Conservation (phyloP, 2,329 filamentous ascomycete species). For the Albophoma yamanashiensis region DNA sequence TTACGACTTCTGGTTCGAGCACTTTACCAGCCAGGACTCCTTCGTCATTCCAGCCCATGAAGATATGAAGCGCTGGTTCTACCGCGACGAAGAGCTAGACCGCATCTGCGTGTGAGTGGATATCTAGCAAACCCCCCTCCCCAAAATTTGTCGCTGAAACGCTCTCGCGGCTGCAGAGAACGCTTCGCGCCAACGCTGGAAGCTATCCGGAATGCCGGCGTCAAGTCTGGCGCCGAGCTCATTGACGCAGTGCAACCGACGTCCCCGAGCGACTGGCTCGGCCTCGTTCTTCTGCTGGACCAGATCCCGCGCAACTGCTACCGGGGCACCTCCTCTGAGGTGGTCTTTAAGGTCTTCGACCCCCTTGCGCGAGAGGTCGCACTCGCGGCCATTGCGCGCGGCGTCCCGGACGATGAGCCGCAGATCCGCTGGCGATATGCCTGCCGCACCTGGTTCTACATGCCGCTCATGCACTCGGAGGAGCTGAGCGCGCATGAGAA, state of each 20-base stretch:
- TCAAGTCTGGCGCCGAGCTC: constrained; percentile 17
- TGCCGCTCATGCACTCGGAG: constrained; percentile 52
- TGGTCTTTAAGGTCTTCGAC: constrained; percentile 46
- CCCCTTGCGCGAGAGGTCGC: constrained; percentile 37
- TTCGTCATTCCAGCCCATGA: constrained; percentile 14
- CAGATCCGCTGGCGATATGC: constrained; percentile 21
- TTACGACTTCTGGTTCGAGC: constrained; percentile 27
- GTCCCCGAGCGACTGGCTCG: constrained; percentile 28
- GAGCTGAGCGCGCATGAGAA: constrained; percentile 31
- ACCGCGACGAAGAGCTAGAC: constrained; percentile 21
- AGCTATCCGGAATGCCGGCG: constrained; percentile 15
- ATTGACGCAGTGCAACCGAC: constrained; percentile 14
- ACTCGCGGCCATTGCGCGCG: constrained; percentile 19
- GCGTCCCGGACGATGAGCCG: constrained; percentile 15
- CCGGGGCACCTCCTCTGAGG: constrained; percentile 31
- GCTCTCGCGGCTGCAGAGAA: constrained; percentile 8
- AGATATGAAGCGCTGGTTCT: constrained; percentile 22
- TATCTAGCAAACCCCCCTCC: neutral
- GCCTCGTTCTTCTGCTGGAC: constrained; percentile 47
- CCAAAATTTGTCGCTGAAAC: neutral
- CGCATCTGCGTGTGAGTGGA: constrained; percentile 21
- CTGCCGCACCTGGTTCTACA: constrained; percentile 44
- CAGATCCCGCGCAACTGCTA: constrained; percentile 53
- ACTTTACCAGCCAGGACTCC: constrained; percentile 15
- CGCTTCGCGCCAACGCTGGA: constrained; percentile 22